Evolutionary conservation across 805 yeast species (phyloP).

Genomic region (Candida methanosorbosa): DNA sequence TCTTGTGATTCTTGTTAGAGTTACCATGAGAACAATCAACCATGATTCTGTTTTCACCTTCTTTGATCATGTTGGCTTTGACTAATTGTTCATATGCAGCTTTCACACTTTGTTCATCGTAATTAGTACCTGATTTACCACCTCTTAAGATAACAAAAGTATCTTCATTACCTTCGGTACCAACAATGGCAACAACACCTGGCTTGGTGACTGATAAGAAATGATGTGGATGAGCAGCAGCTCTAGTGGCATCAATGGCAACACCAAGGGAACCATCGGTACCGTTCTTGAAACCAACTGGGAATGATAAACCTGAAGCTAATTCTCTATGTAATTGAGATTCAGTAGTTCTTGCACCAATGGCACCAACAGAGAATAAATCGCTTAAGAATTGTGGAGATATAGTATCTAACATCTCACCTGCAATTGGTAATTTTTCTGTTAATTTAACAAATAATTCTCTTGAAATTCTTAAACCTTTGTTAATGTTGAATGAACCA

Average conservation of each 20-base stretch:
- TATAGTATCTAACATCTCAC: slow-evolving; percentile 97
- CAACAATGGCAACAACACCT: slow-evolving; percentile 93
- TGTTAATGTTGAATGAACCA: slow-evolving; percentile 87
- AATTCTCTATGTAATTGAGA: slow-evolving; percentile 96
- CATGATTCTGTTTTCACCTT: slow-evolving; percentile 57
- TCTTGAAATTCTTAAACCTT: slow-evolving; percentile 85
- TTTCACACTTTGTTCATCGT: slow-evolving; percentile 69
- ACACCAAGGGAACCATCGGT: slow-evolving; percentile 93
- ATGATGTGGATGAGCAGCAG: slow-evolving; percentile 89
- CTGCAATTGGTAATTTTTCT: slow-evolving; percentile 83
- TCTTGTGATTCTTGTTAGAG: slow-evolving; percentile 86
- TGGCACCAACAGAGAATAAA: slow-evolving; percentile 88
- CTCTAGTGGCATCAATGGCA: slow-evolving; percentile 88
- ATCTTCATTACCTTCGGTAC: slow-evolving; percentile 91
- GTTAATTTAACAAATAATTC: slow-evolving; percentile 78
- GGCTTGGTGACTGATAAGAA: slow-evolving; percentile 96
- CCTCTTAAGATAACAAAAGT: slow-evolving; percentile 95
- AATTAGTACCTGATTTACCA: slow-evolving; percentile 90
- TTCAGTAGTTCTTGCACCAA: slow-evolving; percentile 98
- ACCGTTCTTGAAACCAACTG: slow-evolving; percentile 97
- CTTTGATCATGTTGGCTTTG: slow-evolving; percentile 36
- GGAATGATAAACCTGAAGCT: slow-evolving; percentile 97
- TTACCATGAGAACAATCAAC: slow-evolving; percentile 98
- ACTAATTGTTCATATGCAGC: slow-evolving; percentile 60
- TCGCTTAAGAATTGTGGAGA: slow-evolving; percentile 94